These are phyloP conservation scores for Ascochyta koolunga DNA, from an alignment of 2,329 filamentous ascomycete genomes.

Conservation along the genomic window DNA sequence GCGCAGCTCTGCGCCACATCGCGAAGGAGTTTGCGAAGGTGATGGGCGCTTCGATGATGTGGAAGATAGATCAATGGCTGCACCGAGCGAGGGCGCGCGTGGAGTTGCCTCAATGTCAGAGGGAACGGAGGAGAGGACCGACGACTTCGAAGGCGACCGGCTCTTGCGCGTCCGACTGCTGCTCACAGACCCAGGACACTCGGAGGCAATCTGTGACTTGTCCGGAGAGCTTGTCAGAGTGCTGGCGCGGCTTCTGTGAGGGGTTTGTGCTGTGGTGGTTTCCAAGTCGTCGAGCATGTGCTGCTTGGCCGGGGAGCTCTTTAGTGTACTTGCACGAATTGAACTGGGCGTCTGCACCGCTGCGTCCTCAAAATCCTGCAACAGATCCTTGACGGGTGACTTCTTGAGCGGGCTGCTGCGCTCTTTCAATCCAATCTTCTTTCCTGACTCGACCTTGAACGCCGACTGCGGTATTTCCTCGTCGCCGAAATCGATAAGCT, in stretches of 20 bases:
- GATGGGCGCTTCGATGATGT: slow-evolving; percentile 29
- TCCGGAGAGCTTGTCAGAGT: slow-evolving; percentile 24
- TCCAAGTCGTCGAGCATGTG: neutral
- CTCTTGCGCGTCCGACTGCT: slow-evolving; percentile 34
- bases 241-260: neutral
- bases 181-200: slow-evolving; percentile 34
- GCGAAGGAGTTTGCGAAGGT: slow-evolving; percentile 24
- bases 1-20: slow-evolving; percentile 26
- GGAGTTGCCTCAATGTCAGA: slow-evolving; percentile 20
- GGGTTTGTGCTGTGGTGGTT: neutral
- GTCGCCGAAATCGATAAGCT: slow-evolving; percentile 24
- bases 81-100: slow-evolving; percentile 20
- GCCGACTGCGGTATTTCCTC: slow-evolving; percentile 39
- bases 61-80: slow-evolving; percentile 19
- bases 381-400: slow-evolving; percentile 36
- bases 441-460: slow-evolving; percentile 41
- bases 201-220: slow-evolving; percentile 21
- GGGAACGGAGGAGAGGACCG: slow-evolving; percentile 29
- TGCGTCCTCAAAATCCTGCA: slow-evolving; percentile 35
- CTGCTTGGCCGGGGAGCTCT: slow-evolving; percentile 6
- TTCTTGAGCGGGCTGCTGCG: slow-evolving; percentile 39
- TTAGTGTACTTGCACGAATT: slow-evolving; percentile 7
- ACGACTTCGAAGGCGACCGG: slow-evolving; percentile 37
- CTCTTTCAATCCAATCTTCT: slow-evolving; percentile 35
- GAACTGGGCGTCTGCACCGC: slow-evolving; percentile 10